Conservation (phyloP, 352 stramenopile genomes). For the Blastocystis sp. region DNA sequence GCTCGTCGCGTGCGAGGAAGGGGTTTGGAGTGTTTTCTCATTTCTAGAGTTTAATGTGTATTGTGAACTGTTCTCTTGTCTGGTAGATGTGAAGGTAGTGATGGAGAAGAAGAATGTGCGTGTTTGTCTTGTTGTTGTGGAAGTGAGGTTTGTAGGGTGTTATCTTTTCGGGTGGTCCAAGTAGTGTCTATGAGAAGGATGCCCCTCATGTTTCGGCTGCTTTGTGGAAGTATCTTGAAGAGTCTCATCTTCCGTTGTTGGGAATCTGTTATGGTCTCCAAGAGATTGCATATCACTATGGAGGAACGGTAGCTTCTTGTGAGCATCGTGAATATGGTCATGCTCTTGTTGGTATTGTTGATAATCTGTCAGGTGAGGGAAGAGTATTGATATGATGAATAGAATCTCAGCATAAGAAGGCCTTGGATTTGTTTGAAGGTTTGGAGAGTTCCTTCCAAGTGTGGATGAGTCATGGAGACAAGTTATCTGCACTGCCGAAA, state of each 20-base stretch:
- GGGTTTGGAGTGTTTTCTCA: background rate
- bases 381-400: background rate
- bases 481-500: slow-evolving; percentile 83
- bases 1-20: slow-evolving; percentile 84
- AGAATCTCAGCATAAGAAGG: slow-evolving; percentile 12
- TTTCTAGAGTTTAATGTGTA: slow-evolving; percentile 88
- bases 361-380: background rate
- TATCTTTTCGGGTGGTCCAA: slow-evolving; percentile 91
- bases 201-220: slow-evolving; percentile 84
- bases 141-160: slow-evolving; percentile 84
- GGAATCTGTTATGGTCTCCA: slow-evolving; percentile 93
- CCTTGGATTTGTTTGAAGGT: slow-evolving; percentile 76
- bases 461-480: slow-evolving; percentile 99
- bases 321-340: slow-evolving; percentile 93
- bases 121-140: slow-evolving; percentile 60
- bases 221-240: slow-evolving; percentile 91
- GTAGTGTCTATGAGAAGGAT: slow-evolving; percentile 88
- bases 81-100: slow-evolving; percentile 83
- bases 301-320: slow-evolving; percentile 82
- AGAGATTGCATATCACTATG: slow-evolving; percentile 88
- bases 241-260: slow-evolving; percentile 87
- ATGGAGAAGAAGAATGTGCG: slow-evolving; percentile 56
- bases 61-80: slow-evolving; percentile 96
- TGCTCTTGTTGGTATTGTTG: slow-evolving; percentile 74
- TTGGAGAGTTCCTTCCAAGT: slow-evolving; percentile 86